Evolutionary conservation across 805 yeast species (phyloP).

Genomic region (Starmerella davenportii): DNA sequence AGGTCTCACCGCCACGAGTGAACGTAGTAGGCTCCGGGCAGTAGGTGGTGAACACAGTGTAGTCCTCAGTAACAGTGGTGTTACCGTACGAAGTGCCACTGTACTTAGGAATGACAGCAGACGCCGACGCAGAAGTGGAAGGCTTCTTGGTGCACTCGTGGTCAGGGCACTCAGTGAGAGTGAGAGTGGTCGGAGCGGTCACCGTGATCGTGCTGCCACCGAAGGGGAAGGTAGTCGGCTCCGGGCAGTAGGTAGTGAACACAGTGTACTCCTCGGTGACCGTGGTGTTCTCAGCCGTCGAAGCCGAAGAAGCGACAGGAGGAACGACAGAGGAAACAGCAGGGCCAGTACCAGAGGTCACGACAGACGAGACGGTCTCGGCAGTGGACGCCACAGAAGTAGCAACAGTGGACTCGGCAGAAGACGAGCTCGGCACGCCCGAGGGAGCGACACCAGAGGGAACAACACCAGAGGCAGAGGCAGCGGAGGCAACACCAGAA

Average conservation of each 20-base stretch:
- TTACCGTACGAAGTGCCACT: not conserved
- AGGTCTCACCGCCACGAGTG: slow-evolving; percentile 10
- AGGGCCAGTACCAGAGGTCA: not conserved
- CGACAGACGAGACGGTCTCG: too few species aligned
- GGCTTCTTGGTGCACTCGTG: not conserved
- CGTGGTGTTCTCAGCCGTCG: slow-evolving; percentile 18
- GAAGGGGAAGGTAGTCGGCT: slow-evolving; percentile 11
- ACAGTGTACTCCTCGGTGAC: slow-evolving; percentile 2
- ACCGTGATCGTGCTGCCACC: slow-evolving; percentile 17
- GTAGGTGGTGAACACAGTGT: slow-evolving; percentile 18
- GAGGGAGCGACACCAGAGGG: not conserved
- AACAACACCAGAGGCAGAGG: not conserved
- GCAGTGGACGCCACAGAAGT: not conserved
- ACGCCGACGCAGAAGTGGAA: not conserved
- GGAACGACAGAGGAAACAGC: not conserved
- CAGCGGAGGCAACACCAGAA: not conserved
- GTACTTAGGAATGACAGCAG: not conserved
- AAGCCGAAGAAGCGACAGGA: not conserved
- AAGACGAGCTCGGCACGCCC: too few species aligned
- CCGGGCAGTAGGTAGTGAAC: slow-evolving; percentile 13
- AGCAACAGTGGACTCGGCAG: not conserved
- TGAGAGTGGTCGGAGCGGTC: slow-evolving; percentile 61
- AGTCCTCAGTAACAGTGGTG: slow-evolving; percentile 2
- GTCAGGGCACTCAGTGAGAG: slow-evolving; percentile 62
- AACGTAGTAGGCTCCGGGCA: slow-evolving; percentile 32